phyloP scores from a whole-genome alignment of 129 eudicot species.

The Solidago caesia region DNA sequence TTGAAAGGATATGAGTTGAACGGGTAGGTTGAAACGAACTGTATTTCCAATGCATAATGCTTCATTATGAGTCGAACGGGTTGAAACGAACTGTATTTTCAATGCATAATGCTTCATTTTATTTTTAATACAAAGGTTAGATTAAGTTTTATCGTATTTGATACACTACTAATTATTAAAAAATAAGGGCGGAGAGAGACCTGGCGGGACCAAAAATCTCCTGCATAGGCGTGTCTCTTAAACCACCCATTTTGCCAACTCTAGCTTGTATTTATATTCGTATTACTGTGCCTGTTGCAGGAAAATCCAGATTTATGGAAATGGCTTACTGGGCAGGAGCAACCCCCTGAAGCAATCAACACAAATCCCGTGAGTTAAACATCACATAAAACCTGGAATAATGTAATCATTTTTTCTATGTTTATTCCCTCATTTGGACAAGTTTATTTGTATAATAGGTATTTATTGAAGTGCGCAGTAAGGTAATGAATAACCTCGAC shows the following conservation, averaged over 20 bases:
- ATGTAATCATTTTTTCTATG: not conserved
- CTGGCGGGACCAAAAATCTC: no score
- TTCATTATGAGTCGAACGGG: not conserved
- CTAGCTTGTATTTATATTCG: not conserved
- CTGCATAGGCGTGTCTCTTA: no score
- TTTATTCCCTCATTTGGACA: not conserved
- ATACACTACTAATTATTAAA: no score
- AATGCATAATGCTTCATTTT: no score
- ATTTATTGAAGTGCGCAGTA: constrained; percentile 58
- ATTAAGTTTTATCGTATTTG: no score
- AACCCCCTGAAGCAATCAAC: constrained; percentile 70
- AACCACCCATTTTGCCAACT: no score
- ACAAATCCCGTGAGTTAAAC: constrained; percentile 73
- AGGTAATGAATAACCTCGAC: constrained; percentile 71
- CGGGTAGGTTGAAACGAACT: not conserved
- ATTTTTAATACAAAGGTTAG: no score
- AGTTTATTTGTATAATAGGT: constrained; percentile 42
- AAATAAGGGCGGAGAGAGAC: no score
- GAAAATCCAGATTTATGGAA: constrained; percentile 98
- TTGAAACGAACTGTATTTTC: no score
- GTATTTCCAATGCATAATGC: not conserved
- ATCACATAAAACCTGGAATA: not conserved
- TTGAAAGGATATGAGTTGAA: not conserved
- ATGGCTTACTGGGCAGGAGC: constrained; percentile 90
- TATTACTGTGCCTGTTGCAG: constrained; percentile 35